Evolutionary conservation across 1,139 yeast species (phyloP).

Genomic region (Suhomyces maxii): DNA sequence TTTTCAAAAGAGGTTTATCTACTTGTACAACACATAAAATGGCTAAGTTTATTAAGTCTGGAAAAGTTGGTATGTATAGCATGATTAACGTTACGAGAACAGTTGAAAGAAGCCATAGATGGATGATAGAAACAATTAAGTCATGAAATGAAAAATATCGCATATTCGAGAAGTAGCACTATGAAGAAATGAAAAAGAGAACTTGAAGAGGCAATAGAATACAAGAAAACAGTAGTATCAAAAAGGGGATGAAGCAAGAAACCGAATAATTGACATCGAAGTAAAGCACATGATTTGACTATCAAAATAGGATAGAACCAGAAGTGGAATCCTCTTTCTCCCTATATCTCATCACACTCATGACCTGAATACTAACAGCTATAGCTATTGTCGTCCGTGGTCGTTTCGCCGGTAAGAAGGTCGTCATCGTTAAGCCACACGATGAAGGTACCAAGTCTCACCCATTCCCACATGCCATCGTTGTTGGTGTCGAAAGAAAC

Average conservation of each 20-base stretch:
- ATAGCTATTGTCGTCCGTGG: slow-evolving; percentile 99
- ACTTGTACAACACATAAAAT: slow-evolving; percentile 40
- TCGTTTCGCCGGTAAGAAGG: slow-evolving; percentile 99
- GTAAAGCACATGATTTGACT: background rate
- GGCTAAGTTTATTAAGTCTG: slow-evolving; percentile 99
- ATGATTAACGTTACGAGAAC: background rate
- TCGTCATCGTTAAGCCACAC: slow-evolving; percentile 97
- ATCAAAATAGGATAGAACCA: background rate
- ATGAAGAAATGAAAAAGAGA: background rate
- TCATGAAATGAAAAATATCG: no score
- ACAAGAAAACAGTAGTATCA: background rate
- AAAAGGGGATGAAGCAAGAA: background rate
- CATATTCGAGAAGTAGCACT: background rate
- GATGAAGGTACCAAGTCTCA: slow-evolving; percentile 99
- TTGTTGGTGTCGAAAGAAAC: slow-evolving; percentile 99
- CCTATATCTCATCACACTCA: background rate
- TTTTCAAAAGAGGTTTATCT: slow-evolving; percentile 16
- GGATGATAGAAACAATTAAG: no score
- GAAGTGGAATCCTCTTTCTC: background rate
- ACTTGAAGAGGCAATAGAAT: background rate
- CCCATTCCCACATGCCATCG: slow-evolving; percentile 99
- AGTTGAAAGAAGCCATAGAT: background rate
- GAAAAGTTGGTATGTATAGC: slow-evolving; percentile 92
- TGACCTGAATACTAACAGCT: slow-evolving; percentile 33
- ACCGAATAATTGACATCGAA: no score